Evolutionary conservation across 73 alveolate species (phyloP).

Genomic region (Tetrahymena borealis): DNA sequence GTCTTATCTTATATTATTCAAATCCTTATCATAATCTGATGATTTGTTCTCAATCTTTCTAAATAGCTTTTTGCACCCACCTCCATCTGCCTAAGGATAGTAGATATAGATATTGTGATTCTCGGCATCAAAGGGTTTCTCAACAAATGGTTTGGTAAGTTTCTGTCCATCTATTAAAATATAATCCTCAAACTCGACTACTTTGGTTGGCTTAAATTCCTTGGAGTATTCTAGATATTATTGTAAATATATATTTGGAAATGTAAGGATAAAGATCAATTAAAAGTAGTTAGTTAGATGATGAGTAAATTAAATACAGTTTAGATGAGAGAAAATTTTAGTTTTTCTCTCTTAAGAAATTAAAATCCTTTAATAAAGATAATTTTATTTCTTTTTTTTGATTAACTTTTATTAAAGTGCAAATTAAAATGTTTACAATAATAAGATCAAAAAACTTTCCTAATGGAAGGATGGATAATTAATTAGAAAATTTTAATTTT

Average conservation of each 20-base stretch:
- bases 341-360: background rate
- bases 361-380: no score
- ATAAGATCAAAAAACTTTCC: no score
- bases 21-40: conserved; percentile 17
- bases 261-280: conserved; percentile 22
- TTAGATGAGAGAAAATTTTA: background rate
- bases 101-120: conserved; percentile 90
- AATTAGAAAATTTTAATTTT: no score
- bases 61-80: conserved; percentile 91
- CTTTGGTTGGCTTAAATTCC: conserved; percentile 1
- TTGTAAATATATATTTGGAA: conserved; percentile 3
- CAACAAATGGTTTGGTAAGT: conserved; percentile 87
- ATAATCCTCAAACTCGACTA: conserved; percentile 38
- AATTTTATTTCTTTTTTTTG: no score
- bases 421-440: no score
- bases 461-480: no score
- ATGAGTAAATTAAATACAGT: no score
- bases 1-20: conserved; percentile 73
- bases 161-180: conserved; percentile 32
- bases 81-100: conserved; percentile 88
- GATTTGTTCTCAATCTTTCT: conserved; percentile 69
- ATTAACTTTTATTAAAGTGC: no score
- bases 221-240: background rate
- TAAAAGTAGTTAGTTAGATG: background rate
- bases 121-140: conserved; percentile 95